phyloP scores from a whole-genome alignment of 2,329 filamentous ascomycete species.

The Penicillium digitatum region DNA sequence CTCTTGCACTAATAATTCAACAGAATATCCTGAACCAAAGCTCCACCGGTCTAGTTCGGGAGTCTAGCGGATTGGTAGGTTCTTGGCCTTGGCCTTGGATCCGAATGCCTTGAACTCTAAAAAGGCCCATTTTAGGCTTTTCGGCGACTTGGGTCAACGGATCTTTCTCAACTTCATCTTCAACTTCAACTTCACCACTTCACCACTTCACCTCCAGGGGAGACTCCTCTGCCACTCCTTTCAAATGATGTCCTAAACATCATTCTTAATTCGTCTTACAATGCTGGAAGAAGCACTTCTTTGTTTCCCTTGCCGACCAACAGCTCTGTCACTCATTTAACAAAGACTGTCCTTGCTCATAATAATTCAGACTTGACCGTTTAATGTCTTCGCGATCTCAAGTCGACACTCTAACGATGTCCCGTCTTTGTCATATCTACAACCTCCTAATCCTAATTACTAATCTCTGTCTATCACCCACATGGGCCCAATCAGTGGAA shows the following conservation, averaged over 20 bases:
- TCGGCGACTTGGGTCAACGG: background rate
- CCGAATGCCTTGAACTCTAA: background rate
- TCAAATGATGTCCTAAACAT: background rate
- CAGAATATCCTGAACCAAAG: background rate
- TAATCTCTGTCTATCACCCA: constrained; percentile 17
- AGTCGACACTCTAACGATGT: background rate
- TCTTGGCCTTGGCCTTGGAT: constrained; percentile 17
- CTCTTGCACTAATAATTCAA: too few species aligned
- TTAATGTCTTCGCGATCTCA: background rate
- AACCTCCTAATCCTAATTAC: constrained; percentile 24
- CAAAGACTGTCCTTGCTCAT: background rate
- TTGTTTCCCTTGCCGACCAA: background rate
- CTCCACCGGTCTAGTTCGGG: constrained; percentile 25
- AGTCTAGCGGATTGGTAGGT: background rate
- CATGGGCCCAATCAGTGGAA: constrained; percentile 10
- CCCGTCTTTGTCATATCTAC: constrained; percentile 10
- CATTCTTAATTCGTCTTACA: background rate
- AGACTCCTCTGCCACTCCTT: background rate
- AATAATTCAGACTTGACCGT: background rate
- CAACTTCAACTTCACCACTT: background rate
- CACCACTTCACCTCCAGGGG: background rate
- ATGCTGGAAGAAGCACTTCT: constrained; percentile 1
- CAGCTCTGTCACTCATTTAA: background rate
- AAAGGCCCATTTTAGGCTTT: background rate
- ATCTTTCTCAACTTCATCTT: background rate